Conservation (phyloP, 75 land plant genomes). For the Azolla pinnata region DNA sequence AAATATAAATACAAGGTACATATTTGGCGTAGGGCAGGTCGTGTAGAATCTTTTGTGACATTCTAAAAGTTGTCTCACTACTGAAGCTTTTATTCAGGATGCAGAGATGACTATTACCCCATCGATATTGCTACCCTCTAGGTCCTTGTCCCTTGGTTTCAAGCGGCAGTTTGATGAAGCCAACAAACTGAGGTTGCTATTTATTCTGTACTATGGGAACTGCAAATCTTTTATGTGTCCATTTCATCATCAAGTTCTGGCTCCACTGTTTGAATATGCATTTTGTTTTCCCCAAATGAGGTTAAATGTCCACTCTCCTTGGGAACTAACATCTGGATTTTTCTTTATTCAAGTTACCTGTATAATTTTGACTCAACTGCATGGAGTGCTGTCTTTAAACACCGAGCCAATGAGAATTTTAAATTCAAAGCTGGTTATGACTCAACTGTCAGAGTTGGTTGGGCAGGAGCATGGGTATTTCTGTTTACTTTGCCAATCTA, state of each 20-base stretch:
- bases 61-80: neutral
- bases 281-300: too few species aligned
- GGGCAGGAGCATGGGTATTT: slow-evolving; percentile 95
- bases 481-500: too few species aligned
- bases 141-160: slow-evolving; percentile 50
- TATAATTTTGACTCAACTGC: slow-evolving; percentile 61
- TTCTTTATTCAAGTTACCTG: slow-evolving; percentile 41
- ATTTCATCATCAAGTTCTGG: neutral
- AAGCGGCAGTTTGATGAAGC: slow-evolving; percentile 61
- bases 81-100: slow-evolving; percentile 42
- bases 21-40: neutral
- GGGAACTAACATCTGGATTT: too few species aligned
- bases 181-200: slow-evolving; percentile 65
- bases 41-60: neutral
- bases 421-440: slow-evolving; percentile 90
- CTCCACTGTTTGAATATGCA: neutral
- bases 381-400: slow-evolving; percentile 89
- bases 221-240: too few species aligned
- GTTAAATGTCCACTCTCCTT: too few species aligned
- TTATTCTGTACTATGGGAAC: neutral
- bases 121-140: slow-evolving; percentile 55
- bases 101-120: slow-evolving; percentile 65
- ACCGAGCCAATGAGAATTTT: slow-evolving; percentile 45
- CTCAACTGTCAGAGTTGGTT: slow-evolving; percentile 58
- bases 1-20: slow-evolving; percentile 72